A percentile compares a stretch with the other conserved stretches of the same genome.
These are phyloP conservation scores for Geotrichum reessii DNA, from an alignment of 1,139 yeast species.

Conservation along the genomic window DNA sequence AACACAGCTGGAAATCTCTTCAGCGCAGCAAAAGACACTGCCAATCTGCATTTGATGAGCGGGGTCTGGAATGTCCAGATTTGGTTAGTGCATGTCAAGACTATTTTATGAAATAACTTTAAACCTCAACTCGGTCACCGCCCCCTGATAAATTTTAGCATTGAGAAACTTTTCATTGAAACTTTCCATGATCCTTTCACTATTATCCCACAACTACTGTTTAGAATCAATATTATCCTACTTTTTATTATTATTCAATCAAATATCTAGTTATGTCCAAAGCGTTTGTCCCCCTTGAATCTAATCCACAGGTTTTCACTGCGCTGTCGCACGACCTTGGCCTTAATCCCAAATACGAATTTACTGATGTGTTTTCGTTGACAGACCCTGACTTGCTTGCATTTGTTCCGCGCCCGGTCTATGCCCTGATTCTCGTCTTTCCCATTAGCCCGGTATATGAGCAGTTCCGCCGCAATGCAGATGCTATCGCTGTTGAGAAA, in stretches of 20 bases:
- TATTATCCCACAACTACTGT: neutral
- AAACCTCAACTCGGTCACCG: neutral
- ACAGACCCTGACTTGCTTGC: conserved; percentile 73
- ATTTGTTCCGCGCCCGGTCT: conserved; percentile 75
- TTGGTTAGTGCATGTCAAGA: neutral
- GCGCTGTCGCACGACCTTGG: conserved; percentile 65
- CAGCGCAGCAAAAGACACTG: neutral
- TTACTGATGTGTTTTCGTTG: conserved; percentile 78
- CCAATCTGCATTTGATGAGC: neutral
- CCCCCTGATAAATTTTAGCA: neutral
- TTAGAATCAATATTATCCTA: neutral
- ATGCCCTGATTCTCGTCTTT: conserved; percentile 69
- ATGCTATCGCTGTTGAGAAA: conserved; percentile 35
- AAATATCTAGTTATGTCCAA: conserved; percentile 14
- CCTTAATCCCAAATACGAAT: conserved; percentile 52
- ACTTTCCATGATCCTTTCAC: too few species aligned
- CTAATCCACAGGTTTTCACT: conserved; percentile 84
- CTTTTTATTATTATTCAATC: neutral
- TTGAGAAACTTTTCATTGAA: neutral
- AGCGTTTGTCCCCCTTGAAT: conserved; percentile 72
- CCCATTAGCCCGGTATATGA: conserved; percentile 70
- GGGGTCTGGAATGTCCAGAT: neutral
- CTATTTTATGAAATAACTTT: neutral
- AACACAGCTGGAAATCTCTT: neutral
- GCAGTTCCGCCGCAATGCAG: conserved; percentile 40